phyloP scores from a whole-genome alignment of 495 filamentous ascomycete genomes.

The Daldinia concentrica region DNA sequence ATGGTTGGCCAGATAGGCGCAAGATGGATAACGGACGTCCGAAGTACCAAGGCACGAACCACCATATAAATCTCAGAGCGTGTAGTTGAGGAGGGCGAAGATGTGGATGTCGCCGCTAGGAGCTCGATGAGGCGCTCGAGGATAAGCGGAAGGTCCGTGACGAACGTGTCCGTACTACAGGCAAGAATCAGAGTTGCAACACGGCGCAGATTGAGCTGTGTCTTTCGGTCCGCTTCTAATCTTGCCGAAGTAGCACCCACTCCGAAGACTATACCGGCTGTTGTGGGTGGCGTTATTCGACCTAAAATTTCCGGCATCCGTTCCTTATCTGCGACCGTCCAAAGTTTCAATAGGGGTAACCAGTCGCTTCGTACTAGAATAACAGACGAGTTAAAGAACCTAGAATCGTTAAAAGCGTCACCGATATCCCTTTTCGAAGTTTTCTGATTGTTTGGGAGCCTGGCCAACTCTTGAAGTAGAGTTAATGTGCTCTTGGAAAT shows the following conservation, averaged over 20 bases:
- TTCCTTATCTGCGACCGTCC: constrained; percentile 86
- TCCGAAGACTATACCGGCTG: constrained; percentile 97
- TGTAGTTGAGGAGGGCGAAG: constrained; percentile 90
- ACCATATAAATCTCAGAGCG: constrained; percentile 91
- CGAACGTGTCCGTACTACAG: constrained; percentile 77
- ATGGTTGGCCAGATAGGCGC: constrained; percentile 88
- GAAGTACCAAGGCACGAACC: constrained; percentile 79
- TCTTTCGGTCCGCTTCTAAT: constrained; percentile 90
- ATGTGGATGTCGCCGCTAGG: constrained; percentile 82
- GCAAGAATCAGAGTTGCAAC: constrained; percentile 81
- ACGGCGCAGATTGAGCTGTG: constrained; percentile 88
- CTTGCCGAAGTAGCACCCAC: constrained; percentile 95
- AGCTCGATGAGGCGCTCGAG: constrained; percentile 89
- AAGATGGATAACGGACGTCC: constrained; percentile 78
- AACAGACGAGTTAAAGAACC: constrained; percentile 78
- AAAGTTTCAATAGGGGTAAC: constrained; percentile 85
- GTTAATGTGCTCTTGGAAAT: constrained; percentile 74
- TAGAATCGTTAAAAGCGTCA: constrained; percentile 89
- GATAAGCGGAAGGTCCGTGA: constrained; percentile 74
- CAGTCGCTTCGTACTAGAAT: constrained; percentile 74
- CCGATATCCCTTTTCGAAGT: constrained; percentile 91
- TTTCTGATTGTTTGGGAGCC: constrained; percentile 81
- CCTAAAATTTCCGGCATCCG: constrained; percentile 81
- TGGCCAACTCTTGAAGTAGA: constrained; percentile 79
- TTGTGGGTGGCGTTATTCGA: constrained; percentile 82